A percentile compares a stretch with the other conserved stretches of the same genome.
Evolutionary conservation across 1,139 yeast genomes (phyloP).

Genomic region (Suhomyces bokatorum): DNA sequence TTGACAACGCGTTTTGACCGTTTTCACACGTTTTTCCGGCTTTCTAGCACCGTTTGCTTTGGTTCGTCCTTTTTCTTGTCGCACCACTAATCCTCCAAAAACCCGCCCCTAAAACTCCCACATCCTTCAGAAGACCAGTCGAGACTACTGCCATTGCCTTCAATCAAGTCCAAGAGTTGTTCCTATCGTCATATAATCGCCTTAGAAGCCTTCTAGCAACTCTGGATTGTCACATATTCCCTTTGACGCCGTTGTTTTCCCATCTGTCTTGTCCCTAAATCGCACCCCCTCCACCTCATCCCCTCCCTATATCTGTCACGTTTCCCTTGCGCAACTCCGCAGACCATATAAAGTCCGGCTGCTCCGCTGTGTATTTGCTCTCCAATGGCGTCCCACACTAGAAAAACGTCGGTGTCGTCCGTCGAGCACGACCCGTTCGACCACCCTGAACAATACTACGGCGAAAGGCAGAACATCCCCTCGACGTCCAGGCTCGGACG

Average conservation of each 20-base stretch:
- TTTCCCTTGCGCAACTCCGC: neutral
- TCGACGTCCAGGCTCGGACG: constrained; percentile 40
- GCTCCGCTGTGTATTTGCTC: neutral
- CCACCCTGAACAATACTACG: constrained; percentile 69
- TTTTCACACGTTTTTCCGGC: neutral
- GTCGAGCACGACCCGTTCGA: constrained; percentile 64
- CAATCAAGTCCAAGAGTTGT: too few species aligned
- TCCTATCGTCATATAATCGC: too few species aligned
- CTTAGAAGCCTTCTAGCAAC: neutral
- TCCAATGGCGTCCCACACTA: constrained; percentile 9
- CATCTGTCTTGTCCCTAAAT: neutral
- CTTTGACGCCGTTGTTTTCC: neutral
- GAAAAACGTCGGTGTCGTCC: constrained; percentile 35
- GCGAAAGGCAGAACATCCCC: constrained; percentile 61
- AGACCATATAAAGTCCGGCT: neutral
- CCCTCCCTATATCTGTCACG: constrained; percentile 1
- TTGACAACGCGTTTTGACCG: neutral
- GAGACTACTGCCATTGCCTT: too few species aligned
- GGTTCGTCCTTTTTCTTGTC: too few species aligned
- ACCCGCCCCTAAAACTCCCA: too few species aligned
- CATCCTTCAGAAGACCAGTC: too few species aligned
- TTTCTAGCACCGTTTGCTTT: neutral
- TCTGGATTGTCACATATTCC: too few species aligned
- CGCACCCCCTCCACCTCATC: neutral
- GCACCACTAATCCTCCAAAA: neutral